Evolutionary conservation across 176 grass and related monocot species (phyloP).

Genomic region (Carex scoparia): DNA sequence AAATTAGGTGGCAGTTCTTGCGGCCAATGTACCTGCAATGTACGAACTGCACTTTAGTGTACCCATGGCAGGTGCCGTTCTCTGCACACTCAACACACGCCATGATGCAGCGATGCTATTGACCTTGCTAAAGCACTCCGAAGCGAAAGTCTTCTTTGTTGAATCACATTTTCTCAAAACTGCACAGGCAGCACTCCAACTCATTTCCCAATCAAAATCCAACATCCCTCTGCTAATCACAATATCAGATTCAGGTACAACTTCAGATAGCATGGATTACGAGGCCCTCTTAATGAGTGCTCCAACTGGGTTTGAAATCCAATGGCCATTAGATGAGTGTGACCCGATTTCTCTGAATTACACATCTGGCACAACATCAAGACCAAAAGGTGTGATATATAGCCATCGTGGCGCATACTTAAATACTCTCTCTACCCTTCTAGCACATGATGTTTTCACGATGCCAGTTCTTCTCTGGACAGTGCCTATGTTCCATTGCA

Average conservation of each 20-base stretch:
- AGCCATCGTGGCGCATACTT: conserved; percentile 34
- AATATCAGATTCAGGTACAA: background rate
- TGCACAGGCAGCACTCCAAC: background rate
- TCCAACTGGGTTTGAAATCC: background rate
- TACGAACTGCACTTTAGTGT: conserved; percentile 35
- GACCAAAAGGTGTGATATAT: conserved; percentile 28
- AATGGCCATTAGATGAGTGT: conserved; percentile 23
- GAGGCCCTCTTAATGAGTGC: background rate
- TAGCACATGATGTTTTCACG: conserved; percentile 5
- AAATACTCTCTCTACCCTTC: conserved; percentile 19
- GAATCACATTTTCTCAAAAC: conserved; percentile 10
- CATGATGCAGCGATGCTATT: background rate
- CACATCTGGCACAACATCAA: conserved; percentile 30
- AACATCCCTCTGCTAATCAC: background rate
- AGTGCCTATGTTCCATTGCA: conserved; percentile 34
- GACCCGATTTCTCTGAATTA: conserved; percentile 25
- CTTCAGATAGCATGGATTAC: background rate
- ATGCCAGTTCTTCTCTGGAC: conserved; percentile 25
- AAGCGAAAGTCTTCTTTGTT: conserved; percentile 29
- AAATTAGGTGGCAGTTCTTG: conserved; percentile 25
- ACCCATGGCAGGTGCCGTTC: conserved; percentile 29
- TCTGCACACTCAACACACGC: conserved; percentile 17
- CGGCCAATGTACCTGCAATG: conserved; percentile 23
- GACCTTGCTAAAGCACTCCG: background rate
- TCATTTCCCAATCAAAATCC: background rate